Percentiles rank a stretch among this genome's conserved stretches.
These are phyloP conservation scores for peach (Prunus persica) DNA, from an alignment of 306 rosid genomes.

Conservation along the genomic window DNA sequence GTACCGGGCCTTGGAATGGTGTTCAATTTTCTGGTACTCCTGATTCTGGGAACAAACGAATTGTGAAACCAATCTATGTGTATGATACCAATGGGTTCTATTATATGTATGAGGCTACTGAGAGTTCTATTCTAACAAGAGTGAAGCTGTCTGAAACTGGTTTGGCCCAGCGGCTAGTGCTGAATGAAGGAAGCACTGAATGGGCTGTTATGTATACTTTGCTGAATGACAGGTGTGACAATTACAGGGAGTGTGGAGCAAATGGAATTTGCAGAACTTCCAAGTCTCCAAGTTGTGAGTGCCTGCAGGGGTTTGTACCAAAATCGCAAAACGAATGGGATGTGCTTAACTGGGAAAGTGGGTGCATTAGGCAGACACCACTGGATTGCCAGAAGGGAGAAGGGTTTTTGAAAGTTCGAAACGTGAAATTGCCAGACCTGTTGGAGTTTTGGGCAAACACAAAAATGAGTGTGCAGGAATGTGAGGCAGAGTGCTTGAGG, in stretches of 20 bases:
- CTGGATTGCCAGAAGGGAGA: conserved; percentile 31
- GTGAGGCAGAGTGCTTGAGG: conserved; percentile 30
- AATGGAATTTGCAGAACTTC: conserved; percentile 27
- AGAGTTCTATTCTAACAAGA: neutral
- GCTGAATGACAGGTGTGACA: conserved; percentile 29
- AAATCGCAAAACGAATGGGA: conserved; percentile 13
- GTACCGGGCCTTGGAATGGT: conserved; percentile 19
- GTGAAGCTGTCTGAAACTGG: neutral
- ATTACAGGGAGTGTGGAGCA: conserved; percentile 35
- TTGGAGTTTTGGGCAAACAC: conserved; percentile 20
- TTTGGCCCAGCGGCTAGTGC: neutral
- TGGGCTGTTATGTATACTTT: conserved; percentile 12
- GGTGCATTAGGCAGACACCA: conserved; percentile 27
- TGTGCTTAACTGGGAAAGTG: conserved; percentile 21
- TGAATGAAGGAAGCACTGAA: neutral
- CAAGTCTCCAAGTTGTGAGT: conserved; percentile 21
- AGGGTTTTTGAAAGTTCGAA: conserved; percentile 22
- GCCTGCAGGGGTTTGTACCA: conserved; percentile 35
- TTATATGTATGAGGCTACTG: neutral
- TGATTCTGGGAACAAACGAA: too few species aligned
- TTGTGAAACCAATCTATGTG: neutral
- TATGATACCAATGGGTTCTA: neutral
- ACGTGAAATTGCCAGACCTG: conserved; percentile 35
- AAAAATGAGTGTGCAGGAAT: conserved; percentile 22
- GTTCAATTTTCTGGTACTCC: neutral